Percentiles rank a stretch among this genome's conserved stretches.
Evolutionary conservation across 2,329 filamentous ascomycete genomes (phyloP).

Genomic region (Aspergillus sp.): DNA sequence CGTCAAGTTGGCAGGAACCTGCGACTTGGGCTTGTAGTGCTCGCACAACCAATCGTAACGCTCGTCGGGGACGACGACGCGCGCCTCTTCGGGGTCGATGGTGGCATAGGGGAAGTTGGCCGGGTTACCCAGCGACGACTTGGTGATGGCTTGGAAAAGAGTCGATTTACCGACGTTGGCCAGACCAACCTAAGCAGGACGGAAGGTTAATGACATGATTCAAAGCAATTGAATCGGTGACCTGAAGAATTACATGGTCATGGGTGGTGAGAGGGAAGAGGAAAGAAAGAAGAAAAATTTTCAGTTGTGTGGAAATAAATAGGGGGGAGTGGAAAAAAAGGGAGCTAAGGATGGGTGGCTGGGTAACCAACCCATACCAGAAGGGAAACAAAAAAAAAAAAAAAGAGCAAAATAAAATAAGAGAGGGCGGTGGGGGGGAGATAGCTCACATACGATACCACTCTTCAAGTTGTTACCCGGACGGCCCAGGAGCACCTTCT

Average conservation of each 20-base stretch:
- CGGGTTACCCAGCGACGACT: conserved; percentile 94
- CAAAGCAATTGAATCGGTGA: neutral
- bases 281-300: conserved; percentile 1
- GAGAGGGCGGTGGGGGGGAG: conserved; percentile 33
- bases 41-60: conserved; percentile 94
- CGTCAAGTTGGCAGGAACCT: conserved; percentile 95
- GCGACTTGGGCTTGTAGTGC: conserved; percentile 97
- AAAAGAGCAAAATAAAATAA: conserved; percentile 14
- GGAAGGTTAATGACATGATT: conserved; percentile 12
- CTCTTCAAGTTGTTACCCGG: conserved; percentile 98
- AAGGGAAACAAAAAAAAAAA: conserved; percentile 1
- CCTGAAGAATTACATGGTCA: conserved; percentile 3
- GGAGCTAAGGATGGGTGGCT: conserved; percentile 20
- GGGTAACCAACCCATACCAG: neutral
- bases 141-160: conserved; percentile 98
- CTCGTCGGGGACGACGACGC: conserved; percentile 93
- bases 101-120: conserved; percentile 99
- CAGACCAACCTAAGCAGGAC: conserved; percentile 73
- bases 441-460: conserved; percentile 82
- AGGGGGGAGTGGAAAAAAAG: conserved; percentile 16
- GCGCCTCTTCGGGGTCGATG: conserved; percentile 97
- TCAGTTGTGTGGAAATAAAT: conserved; percentile 1
- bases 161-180: conserved; percentile 99
- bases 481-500: conserved; percentile 94
- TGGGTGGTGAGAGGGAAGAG: conserved; percentile 6